phyloP scores from a whole-genome alignment of 176 grass and related monocot species.

The Elymus sibiricus region DNA sequence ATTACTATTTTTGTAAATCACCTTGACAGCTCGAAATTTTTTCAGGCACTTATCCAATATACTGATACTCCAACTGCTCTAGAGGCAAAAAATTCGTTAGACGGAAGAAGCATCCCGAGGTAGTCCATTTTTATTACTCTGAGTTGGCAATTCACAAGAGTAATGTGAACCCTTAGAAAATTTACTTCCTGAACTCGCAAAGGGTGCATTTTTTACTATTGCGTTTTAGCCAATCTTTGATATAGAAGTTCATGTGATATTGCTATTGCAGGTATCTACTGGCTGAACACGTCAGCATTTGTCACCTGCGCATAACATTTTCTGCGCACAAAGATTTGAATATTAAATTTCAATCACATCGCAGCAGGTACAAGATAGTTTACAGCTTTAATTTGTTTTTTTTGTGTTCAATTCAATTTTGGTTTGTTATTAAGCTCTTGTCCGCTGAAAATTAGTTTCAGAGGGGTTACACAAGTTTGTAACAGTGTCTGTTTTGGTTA shows the following conservation, averaged over 20 bases:
- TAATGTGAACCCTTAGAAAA: conserved; percentile 38
- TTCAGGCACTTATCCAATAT: conserved; percentile 92
- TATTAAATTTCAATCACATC: conserved; percentile 98
- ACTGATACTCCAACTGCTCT: conserved; percentile 85
- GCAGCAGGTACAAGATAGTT: conserved; percentile 71
- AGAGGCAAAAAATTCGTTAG: conserved; percentile 82
- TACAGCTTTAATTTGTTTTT: not conserved
- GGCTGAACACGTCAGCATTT: conserved; percentile 61
- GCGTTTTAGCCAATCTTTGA: not conserved
- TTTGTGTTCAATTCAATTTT: not conserved
- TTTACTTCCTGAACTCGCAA: conserved; percentile 64
- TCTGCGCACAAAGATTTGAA: conserved; percentile 98
- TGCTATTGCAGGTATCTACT: conserved; percentile 75
- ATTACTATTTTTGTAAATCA: not conserved
- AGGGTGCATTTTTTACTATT: conserved; percentile 8
- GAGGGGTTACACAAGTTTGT: not conserved
- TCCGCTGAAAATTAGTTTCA: not conserved
- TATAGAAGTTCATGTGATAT: conserved; percentile 12
- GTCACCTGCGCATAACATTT: conserved; percentile 90
- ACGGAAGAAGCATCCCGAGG: conserved; percentile 99
- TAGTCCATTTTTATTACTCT: conserved; percentile 27
- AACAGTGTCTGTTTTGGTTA: conserved; percentile 25
- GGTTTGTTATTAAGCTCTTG: conserved; percentile 4
- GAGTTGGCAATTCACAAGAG: not conserved
- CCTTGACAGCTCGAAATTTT: conserved; percentile 32